Base-by-base conservation (phyloP, 2,329 filamentous ascomycete species). In the Diaporthe humulicola region DNA sequence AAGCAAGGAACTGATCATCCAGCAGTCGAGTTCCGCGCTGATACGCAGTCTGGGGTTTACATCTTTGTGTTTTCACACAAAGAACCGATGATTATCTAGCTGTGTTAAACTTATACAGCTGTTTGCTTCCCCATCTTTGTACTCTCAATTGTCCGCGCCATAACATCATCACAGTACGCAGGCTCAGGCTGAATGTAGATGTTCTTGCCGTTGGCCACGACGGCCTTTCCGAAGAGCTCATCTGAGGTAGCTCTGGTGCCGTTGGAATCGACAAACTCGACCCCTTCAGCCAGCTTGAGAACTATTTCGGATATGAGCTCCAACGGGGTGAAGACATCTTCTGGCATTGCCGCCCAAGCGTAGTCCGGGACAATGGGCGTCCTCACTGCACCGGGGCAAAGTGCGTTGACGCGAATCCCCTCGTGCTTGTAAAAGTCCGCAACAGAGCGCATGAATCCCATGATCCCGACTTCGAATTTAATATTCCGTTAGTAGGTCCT, bases 351-450 rank as follows among this genome's bases (percentile, higher is more conserved):
- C 8, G 57, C 52, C 74, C 72, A 74, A 6, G 45, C 70, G 3
- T 50, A 25, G 5, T 57, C 50, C 1, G 67, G 15, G 22, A 75
- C 17, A 14, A 76, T 57, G 33, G 36, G 52, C 36, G 74, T 76
- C 42, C 69, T 67, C 58, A 74, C 67, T 5, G 72, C 72, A 15
- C 72, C 74, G 3, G 74, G 72, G 42, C 54, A 57, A 25, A 76
- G 71, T 14, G 72, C 42, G 72, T 76, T 76, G 25, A 74, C 45
- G 28, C 74, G 72, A 30, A 76, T 70, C 14, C 72, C 66, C 14
- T 74, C 72, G 2, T n/a, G 12, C 36, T 71, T 71, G 42, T 71
- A 71, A 28, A n/a, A 61, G 12, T 61, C 56, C 2, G 74, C 74
- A 4, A 74, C 60, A 22, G 45, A 45, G 28, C 74, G 74, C 58